A percentile compares a stretch with the other conserved stretches of the same genome.
phyloP scores from a whole-genome alignment of 78 protist species.

The Guillardia theta region DNA sequence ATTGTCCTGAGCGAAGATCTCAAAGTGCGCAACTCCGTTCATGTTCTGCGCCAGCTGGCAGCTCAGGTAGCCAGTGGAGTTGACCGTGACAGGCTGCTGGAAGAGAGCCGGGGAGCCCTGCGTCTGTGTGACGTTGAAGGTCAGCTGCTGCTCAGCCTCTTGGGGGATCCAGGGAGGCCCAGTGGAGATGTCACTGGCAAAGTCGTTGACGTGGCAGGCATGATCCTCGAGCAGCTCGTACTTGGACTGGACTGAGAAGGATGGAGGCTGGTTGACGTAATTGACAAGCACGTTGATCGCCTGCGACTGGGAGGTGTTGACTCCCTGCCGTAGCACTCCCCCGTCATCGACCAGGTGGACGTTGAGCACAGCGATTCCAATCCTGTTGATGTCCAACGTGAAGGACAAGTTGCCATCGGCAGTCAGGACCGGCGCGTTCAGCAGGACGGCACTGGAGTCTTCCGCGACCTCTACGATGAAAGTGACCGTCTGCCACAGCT shows the following conservation, averaged over 20 bases:
- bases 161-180: neutral
- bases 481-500: neutral
- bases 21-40: neutral
- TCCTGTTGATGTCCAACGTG: neutral
- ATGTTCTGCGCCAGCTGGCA: neutral
- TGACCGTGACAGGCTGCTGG: neutral
- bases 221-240: neutral
- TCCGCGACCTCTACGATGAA: neutral
- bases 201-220: neutral
- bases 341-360: neutral
- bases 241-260: neutral
- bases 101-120: neutral
- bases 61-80: neutral
- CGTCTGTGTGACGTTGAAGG: neutral
- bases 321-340: neutral
- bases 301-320: neutral
- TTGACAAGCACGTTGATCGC: neutral
- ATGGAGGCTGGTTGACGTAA: neutral
- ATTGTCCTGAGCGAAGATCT: neutral
- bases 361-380: neutral
- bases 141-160: neutral
- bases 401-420: neutral
- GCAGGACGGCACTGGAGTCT: neutral
- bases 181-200: neutral
- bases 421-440: neutral